phyloP scores from a whole-genome alignment of 768 basidiomycete species.

The Podaxis mareebaensis region DNA sequence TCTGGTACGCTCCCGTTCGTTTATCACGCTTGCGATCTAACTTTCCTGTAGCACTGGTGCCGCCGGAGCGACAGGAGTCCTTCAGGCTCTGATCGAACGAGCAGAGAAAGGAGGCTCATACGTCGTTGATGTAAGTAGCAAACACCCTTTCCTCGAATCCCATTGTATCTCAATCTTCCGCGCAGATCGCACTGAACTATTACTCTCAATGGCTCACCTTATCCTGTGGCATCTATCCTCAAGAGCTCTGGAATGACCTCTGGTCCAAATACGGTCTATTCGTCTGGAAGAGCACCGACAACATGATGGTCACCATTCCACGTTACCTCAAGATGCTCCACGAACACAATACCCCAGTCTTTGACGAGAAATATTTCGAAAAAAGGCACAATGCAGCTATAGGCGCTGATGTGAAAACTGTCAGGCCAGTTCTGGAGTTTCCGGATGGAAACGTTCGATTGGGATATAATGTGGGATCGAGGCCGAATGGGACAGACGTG shows the following conservation, averaged over 20 bases:
- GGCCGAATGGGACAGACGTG: slow-evolving; percentile 24
- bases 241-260: slow-evolving; percentile 23
- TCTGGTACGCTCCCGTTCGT: slow-evolving; percentile 15
- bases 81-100: slow-evolving; percentile 22
- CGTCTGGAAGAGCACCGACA: slow-evolving; percentile 22
- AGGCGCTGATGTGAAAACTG: slow-evolving; percentile 18
- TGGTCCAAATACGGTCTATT: slow-evolving; percentile 20
- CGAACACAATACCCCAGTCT: slow-evolving; percentile 15
- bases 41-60: slow-evolving; percentile 20
- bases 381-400: slow-evolving; percentile 21
- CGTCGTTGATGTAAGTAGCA: slow-evolving; percentile 21
- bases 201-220: slow-evolving; percentile 28
- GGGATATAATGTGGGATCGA: slow-evolving; percentile 24
- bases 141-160: neutral
- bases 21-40: neutral
- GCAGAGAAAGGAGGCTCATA: slow-evolving; percentile 25
- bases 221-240: slow-evolving; percentile 22
- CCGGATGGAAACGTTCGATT: slow-evolving; percentile 17
- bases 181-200: slow-evolving; percentile 26
- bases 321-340: slow-evolving; percentile 17
- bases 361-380: slow-evolving; percentile 23
- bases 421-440: slow-evolving; percentile 25
- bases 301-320: slow-evolving; percentile 22
- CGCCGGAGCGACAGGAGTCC: slow-evolving; percentile 21
- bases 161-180: neutral